Percentiles rank a stretch among this genome's conserved stretches.
phyloP scores from a whole-genome alignment of 129 eudicot genomes.

The Kitagawia praeruptora region DNA sequence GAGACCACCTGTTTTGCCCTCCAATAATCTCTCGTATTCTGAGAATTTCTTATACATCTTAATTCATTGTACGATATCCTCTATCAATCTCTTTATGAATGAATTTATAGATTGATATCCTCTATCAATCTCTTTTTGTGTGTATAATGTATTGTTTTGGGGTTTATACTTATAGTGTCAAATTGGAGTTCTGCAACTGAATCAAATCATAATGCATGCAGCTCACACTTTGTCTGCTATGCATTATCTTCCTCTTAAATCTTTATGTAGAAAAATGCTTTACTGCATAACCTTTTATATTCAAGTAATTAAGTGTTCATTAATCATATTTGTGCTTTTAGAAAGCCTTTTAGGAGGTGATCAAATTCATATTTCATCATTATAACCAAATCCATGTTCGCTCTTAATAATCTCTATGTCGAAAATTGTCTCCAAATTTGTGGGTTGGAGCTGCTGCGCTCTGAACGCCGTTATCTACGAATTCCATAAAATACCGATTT shows the following conservation, averaged over 20 bases:
- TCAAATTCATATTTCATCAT: neutral
- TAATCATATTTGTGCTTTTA: neutral
- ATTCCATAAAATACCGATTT: neutral
- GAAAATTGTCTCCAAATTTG: neutral
- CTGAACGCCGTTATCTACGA: neutral
- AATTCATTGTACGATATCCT: slow-evolving; percentile 69
- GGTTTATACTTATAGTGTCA: neutral
- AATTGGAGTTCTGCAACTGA: neutral
- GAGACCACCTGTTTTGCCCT: slow-evolving; percentile 95
- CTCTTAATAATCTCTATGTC: neutral
- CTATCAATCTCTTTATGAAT: neutral
- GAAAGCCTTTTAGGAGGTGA: neutral
- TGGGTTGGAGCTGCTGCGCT: neutral
- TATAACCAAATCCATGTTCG: neutral
- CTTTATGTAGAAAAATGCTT: neutral
- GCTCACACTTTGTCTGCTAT: neutral
- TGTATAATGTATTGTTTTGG: neutral
- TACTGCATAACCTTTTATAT: neutral
- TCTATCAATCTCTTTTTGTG: neutral
- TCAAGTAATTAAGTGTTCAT: neutral
- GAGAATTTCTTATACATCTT: slow-evolving; percentile 95
- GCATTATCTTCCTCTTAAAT: neutral
- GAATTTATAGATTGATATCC: neutral
- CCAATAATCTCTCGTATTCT: slow-evolving; percentile 81
- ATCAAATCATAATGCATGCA: neutral